Base-by-base conservation (phyloP, 164 flowering plant genomes). In the Platanus orientalis region DNA sequence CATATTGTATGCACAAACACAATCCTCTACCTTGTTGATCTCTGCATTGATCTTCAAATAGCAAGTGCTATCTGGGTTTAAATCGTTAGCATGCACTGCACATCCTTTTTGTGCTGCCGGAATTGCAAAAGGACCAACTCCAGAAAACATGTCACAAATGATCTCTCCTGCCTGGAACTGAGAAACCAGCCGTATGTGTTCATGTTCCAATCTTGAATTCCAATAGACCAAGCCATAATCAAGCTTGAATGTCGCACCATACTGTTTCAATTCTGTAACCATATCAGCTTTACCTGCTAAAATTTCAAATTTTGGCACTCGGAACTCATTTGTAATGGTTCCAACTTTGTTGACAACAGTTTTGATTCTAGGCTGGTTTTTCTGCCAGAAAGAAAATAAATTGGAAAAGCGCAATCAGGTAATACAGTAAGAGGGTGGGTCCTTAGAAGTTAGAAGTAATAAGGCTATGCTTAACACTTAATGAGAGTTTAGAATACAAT, bases 71-170 rank as follows among this genome's bases (percentile, higher is more conserved):
- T 86, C 86, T 26, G 98, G 98, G 70, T 95, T 95, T 60, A 95
- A 77, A 75, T 95, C 99, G 78, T 95, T 95, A 61, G 97, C 97
- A 78, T 79, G 83, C 36, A 95, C 96, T n/a, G 75, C 29, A 64
- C 99, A 95, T 60, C 97, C 99, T 58, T 84, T 92, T 67, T 85
- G 96, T 49, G 99, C 96, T 20, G 99, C 97, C 50, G 97, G 99
- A 72, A 92, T 87, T 4, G 88, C 96, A 78, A 95, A 95, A 47
- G 99, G 98, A 62, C 98, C 99, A 75, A 92, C 76, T 47, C 99
- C 99, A 71, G 94, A 82, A 81, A 95, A 95, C 97, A 95, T 87
- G 75, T 92, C 99, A 81, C 94, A 92, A 30, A 95, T 82, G 54
- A 67, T 79, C 57, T 95, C 92, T 56, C 98, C 99, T 20, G 83